Conservation (phyloP, 2,329 filamentous ascomycete genomes). For the Fusarium marasasianum region DNA sequence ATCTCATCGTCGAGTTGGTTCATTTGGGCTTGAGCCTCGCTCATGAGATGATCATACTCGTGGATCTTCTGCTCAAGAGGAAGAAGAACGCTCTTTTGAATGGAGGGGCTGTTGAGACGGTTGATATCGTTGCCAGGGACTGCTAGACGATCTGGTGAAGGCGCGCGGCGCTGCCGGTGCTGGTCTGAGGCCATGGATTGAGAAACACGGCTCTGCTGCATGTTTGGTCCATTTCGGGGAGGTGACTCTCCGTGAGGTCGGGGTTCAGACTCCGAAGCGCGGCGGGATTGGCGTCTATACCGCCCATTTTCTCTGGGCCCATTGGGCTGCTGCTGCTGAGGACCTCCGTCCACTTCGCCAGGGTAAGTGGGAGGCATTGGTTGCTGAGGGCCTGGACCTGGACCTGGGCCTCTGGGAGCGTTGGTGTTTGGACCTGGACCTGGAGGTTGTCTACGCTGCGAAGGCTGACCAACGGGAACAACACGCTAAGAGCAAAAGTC, state of each 20-base stretch:
- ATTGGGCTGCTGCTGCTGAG: constrained; percentile 26
- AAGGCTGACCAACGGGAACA: constrained; percentile 39
- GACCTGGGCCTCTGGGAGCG: background rate
- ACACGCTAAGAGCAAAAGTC: constrained; percentile 34
- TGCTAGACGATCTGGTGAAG: constrained; percentile 28
- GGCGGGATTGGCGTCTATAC: constrained; percentile 40
- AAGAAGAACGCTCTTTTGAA: constrained; percentile 55
- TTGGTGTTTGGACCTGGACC: constrained; percentile 10
- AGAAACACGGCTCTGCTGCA: constrained; percentile 29
- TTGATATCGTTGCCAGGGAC: constrained; percentile 45
- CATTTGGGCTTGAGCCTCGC: constrained; percentile 53
- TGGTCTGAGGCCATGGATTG: constrained; percentile 25
- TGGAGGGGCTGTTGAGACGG: constrained; percentile 56
- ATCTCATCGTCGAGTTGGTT: constrained; percentile 55
- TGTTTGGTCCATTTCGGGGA: constrained; percentile 21
- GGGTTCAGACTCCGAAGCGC: constrained; percentile 33
- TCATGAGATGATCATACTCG: constrained; percentile 56
- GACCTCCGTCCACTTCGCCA: constrained; percentile 30
- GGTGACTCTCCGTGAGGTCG: constrained; percentile 22
- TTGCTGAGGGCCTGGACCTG: background rate
- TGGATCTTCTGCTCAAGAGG: constrained; percentile 56
- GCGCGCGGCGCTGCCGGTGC: constrained; percentile 29
- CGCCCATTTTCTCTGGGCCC: constrained; percentile 29
- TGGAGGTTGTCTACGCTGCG: constrained; percentile 33
- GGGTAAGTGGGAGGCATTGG: constrained; percentile 36